Percentiles rank a stretch among this genome's conserved stretches.
Conservation (phyloP, 331 rosid species). For the Quercus tomentella region DNA sequence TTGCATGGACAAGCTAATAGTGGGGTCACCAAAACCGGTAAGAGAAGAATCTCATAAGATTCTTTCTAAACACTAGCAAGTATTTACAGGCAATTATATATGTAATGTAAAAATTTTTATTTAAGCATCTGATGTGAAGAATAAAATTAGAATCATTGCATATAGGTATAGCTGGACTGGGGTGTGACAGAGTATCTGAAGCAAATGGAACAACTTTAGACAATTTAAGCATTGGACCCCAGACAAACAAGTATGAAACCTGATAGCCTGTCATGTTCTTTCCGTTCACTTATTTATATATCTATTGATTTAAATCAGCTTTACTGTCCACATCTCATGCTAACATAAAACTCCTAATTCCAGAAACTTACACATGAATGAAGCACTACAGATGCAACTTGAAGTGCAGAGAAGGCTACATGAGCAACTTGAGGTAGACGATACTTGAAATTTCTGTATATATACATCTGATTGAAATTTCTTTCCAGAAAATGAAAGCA, state of each 20-base stretch:
- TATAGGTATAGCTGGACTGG: constrained; percentile 35
- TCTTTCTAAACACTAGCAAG: constrained; percentile 4
- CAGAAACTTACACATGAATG: constrained; percentile 77
- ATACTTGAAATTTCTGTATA: not conserved
- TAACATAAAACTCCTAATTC: constrained; percentile 12
- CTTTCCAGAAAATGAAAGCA: not conserved
- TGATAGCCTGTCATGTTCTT: not conserved
- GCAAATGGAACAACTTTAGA: constrained; percentile 56
- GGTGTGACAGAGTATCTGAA: constrained; percentile 64
- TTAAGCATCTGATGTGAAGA: not conserved
- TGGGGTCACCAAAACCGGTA: constrained; percentile 64
- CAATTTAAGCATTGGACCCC: constrained; percentile 63
- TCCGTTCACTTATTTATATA: not conserved
- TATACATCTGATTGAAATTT: not conserved
- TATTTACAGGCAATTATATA: not conserved
- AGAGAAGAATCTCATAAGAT: constrained; percentile 19
- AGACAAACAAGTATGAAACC: constrained; percentile 57
- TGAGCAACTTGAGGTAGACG: constrained; percentile 87
- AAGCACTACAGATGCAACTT: constrained; percentile 92
- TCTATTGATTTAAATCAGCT: constrained; percentile 1
- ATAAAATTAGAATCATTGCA: not conserved
- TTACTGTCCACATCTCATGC: constrained; percentile 3
- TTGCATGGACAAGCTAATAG: constrained; percentile 69
- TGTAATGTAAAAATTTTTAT: not conserved
- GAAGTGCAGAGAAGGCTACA: constrained; percentile 96